These are phyloP conservation scores for Fusarium solani-melongenae DNA, from an alignment of 2,329 filamentous ascomycete species.

Conservation along the genomic window DNA sequence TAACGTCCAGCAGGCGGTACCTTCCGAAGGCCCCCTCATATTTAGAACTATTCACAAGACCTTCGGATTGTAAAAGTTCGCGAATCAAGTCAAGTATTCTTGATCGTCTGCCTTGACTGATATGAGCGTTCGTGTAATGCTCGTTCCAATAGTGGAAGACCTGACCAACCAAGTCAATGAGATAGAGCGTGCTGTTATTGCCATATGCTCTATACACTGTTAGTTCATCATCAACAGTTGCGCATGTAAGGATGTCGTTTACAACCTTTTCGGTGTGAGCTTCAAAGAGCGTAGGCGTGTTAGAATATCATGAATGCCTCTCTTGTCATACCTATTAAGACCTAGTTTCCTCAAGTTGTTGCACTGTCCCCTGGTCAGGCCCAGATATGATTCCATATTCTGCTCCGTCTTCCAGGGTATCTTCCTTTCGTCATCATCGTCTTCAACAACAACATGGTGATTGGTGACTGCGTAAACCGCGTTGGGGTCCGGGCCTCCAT, in stretches of 20 bases:
- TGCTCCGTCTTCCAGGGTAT: not conserved
- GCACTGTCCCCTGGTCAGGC: not conserved
- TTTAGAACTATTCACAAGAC: too few species aligned
- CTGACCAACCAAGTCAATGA: not conserved
- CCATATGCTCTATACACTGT: not conserved
- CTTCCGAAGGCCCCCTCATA: too few species aligned
- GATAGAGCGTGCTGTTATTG: not conserved
- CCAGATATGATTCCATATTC: not conserved
- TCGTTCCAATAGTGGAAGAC: not conserved
- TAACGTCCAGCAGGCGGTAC: too few species aligned
- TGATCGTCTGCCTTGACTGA: too few species aligned
- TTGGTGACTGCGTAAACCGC: not conserved
- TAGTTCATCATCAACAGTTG: not conserved
- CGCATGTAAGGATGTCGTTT: too few species aligned
- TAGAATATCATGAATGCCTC: not conserved
- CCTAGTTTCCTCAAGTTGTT: not conserved
- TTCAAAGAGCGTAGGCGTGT: not conserved
- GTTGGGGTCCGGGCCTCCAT: not conserved
- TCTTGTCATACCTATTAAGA: not conserved
- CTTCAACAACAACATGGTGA: not conserved
- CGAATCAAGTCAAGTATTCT: too few species aligned
- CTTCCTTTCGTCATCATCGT: not conserved
- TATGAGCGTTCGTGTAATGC: fast-evolving
- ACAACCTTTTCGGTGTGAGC: too few species aligned
- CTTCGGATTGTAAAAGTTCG: too few species aligned